phyloP scores from a whole-genome alignment of 768 basidiomycete species.

The Termitomyces titanicus region DNA sequence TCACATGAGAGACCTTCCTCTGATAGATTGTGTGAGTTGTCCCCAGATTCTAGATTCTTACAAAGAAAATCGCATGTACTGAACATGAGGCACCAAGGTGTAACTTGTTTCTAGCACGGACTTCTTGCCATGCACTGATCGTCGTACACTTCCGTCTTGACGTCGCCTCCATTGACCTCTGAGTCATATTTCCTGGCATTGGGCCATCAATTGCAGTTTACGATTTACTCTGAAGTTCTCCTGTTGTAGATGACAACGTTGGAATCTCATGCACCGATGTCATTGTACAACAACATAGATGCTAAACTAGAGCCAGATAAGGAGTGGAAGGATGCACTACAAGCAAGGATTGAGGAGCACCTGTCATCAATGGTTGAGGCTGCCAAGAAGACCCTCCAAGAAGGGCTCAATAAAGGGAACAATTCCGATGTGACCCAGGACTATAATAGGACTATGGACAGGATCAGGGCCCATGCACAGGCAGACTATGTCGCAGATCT shows the following conservation, averaged over 20 bases:
- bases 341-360: conserved; percentile 45
- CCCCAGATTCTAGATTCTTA: too few relatives aligned
- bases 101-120: too few relatives aligned
- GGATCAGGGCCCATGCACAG: conserved; percentile 39
- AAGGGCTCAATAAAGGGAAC: conserved; percentile 44
- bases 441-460: conserved; percentile 37
- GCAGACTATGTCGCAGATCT: conserved; percentile 44
- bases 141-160: conserved; percentile 17
- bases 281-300: conserved; percentile 19
- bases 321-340: conserved; percentile 47
- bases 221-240: conserved; percentile 1
- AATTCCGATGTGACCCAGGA: conserved; percentile 25
- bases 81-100: too few relatives aligned
- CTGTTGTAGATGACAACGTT: conserved; percentile 33
- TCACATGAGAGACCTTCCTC: too few relatives aligned
- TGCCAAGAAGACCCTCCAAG: conserved; percentile 55
- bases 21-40: too few relatives aligned
- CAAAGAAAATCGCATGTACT: too few relatives aligned
- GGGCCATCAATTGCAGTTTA: conserved; percentile 6
- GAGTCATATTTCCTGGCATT: conserved; percentile 12
- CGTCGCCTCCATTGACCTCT: conserved; percentile 5
- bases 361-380: conserved; percentile 47
- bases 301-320: conserved; percentile 49
- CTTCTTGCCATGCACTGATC: conserved; percentile 17
- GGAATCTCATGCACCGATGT: conserved; percentile 21